phyloP scores from a whole-genome alignment of 805 yeast species.

The Candida sakaeoensis region DNA sequence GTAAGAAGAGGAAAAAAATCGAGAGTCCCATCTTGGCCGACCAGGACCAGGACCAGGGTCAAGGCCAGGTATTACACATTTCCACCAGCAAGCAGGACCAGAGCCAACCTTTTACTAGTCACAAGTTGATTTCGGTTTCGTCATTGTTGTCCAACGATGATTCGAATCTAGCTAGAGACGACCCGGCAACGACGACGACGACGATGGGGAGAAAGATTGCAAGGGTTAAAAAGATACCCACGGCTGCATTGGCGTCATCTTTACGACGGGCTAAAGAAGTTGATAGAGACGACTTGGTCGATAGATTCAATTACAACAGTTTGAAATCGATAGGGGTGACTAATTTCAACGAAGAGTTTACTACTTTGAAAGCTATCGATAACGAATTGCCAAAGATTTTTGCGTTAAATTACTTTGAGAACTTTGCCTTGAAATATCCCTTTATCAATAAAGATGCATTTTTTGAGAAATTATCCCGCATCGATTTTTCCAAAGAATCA shows the following conservation, averaged over 20 bases:
- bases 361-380: constrained; percentile 32
- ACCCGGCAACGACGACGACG: too few relatives aligned
- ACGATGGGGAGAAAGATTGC: background rate
- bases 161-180: background rate
- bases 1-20: constrained; percentile 18
- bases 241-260: constrained; percentile 7
- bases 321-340: background rate
- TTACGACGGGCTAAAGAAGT: constrained; percentile 8
- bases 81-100: background rate
- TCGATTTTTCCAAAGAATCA: constrained; percentile 31
- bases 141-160: constrained; percentile 18
- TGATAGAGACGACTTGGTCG: constrained; percentile 1
- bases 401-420: constrained; percentile 33
- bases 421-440: constrained; percentile 34
- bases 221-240: constrained; percentile 2
- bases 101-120: constrained; percentile 12
- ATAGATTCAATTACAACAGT: constrained; percentile 4
- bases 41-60: constrained; percentile 3
- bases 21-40: background rate
- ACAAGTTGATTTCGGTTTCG: constrained; percentile 21
- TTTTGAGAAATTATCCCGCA: constrained; percentile 18
- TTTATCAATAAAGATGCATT: constrained; percentile 24
- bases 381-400: constrained; percentile 28
- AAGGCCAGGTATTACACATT: constrained; percentile 6
- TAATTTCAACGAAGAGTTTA: constrained; percentile 27